Conservation (phyloP, 164 flowering plant species). For the Kingdonia uniflora region DNA sequence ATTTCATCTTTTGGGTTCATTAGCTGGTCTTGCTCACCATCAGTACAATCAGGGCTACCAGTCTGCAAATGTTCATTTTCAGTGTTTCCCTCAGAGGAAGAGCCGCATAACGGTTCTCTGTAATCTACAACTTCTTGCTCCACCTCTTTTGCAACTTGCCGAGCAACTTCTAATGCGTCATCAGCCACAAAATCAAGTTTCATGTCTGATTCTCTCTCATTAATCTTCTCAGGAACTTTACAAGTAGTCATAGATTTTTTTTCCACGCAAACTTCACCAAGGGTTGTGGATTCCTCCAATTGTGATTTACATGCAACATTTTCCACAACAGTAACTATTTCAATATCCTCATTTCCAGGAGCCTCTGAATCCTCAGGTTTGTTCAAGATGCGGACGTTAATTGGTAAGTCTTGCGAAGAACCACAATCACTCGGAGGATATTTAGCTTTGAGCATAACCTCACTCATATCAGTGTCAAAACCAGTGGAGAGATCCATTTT, state of each 20-base stretch:
- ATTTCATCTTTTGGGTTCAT: constrained; percentile 19
- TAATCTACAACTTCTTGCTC: constrained; percentile 52
- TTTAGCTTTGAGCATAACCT: too few relatives aligned
- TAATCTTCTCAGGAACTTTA: constrained; percentile 12
- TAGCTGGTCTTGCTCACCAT: constrained; percentile 25
- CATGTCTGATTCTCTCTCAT: constrained; percentile 28
- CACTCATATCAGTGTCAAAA: constrained; percentile 7
- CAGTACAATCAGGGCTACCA: constrained; percentile 45
- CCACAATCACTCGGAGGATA: too few relatives aligned
- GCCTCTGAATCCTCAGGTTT: constrained; percentile 18
- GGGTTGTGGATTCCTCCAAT: constrained; percentile 1
- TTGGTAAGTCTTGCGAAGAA: too few relatives aligned
- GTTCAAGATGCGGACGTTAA: constrained; percentile 10
- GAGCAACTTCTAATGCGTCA: constrained; percentile 80
- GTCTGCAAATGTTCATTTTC: constrained; percentile 29
- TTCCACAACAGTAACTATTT: constrained; percentile 13
- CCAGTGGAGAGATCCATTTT: constrained; percentile 4
- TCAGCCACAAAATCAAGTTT: constrained; percentile 59
- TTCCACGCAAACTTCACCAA: neutral
- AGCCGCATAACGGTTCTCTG: constrained; percentile 43
- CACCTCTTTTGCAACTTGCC: constrained; percentile 71
- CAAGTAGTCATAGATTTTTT: constrained; percentile 5
- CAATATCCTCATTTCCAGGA: constrained; percentile 21
- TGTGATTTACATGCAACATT: constrained; percentile 14
- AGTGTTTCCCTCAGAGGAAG: constrained; percentile 42